Base-by-base conservation (phyloP, 768 basidiomycete genomes). In the Tricholoma terreum region DNA sequence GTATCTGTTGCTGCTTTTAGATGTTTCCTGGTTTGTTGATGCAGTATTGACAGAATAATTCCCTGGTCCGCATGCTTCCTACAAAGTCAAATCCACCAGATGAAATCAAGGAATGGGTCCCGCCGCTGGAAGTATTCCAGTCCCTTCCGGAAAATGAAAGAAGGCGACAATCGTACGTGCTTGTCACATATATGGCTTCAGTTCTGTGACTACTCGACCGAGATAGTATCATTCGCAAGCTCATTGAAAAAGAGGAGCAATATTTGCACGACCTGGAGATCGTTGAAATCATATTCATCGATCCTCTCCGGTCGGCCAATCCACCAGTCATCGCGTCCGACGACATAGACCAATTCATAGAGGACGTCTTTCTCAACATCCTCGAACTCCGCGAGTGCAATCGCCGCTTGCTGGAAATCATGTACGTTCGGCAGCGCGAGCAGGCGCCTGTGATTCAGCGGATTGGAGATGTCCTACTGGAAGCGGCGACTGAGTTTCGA, bases 391-490 rank as follows among this genome's bases (percentile, higher is more conserved):
- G 90, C 11, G 89, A 90, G 66, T 88, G 89, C 66, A 93, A 90
- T 61, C 78, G 84, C 14, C 79, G 85, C 7, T 75, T 97, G 17
- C 77, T 98, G n/a, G 92, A 95, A 61, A 81, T 86, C 21, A 81
- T 98, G 73, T 84, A 88, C 57, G 87, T 93, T 33, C 83, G 94
- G 27, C 93, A 97, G 68, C 87, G 73, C 63, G 94, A 97, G 68
- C 88, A 95, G 61, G 81, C 82, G 1, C 89, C 90, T 0, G 79
- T 97, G 43, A 89, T 98, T 33, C 83, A 86, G 59, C 81, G 81
- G 55, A 89, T 98, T 15, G 95, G 96, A 0, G 94, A 97, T 67
- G 83, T 97, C 38, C 90, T 97, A 66, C 73, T 97, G 35, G 84
- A 86, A 14, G 87, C 90, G 0, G 94, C 94, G 0, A 85, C 90